A percentile compares a stretch with the other conserved stretches of the same genome.
These are phyloP conservation scores for Tetraselmis striata DNA, from an alignment of 139 green algal genomes.

Conservation along the genomic window DNA sequence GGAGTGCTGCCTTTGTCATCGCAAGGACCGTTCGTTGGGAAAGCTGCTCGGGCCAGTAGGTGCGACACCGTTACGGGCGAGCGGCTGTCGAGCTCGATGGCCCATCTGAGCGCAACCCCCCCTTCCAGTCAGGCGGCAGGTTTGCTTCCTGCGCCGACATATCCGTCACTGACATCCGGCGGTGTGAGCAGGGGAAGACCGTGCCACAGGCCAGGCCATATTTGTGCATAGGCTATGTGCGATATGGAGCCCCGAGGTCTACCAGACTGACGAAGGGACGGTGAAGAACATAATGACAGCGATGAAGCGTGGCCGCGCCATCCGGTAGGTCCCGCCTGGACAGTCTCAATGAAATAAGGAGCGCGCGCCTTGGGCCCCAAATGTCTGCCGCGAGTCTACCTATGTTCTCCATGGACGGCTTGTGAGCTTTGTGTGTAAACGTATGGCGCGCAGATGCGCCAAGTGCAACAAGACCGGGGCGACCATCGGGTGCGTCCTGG, in stretches of 20 bases:
- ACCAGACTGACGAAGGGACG: constrained; percentile 30
- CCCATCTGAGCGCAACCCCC: too few relatives aligned
- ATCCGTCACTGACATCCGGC: not conserved
- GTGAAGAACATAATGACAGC: not conserved
- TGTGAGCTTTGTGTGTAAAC: too few relatives aligned
- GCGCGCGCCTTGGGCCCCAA: not conserved
- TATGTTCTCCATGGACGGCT: too few relatives aligned
- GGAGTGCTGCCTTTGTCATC: not conserved
- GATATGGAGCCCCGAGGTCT: constrained; percentile 63
- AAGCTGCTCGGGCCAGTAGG: not conserved
- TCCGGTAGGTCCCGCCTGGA: not conserved
- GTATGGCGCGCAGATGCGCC: constrained; percentile 22
- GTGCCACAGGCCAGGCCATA: constrained; percentile 4
- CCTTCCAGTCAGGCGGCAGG: too few relatives aligned
- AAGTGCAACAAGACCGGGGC: not conserved
- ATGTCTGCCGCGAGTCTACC: constrained; percentile 29
- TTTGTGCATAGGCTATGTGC: constrained; percentile 62
- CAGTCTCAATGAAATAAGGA: not conserved
- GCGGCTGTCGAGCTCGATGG: too few relatives aligned
- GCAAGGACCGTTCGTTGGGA: not conserved
- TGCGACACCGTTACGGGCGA: too few relatives aligned
- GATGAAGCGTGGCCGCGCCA: not conserved
- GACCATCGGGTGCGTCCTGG: not conserved
- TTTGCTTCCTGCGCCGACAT: not conserved
- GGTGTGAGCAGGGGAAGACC: not conserved